phyloP scores from a whole-genome alignment of 192 early-diverging fungal genomes.

The Geranomyces variabilis region DNA sequence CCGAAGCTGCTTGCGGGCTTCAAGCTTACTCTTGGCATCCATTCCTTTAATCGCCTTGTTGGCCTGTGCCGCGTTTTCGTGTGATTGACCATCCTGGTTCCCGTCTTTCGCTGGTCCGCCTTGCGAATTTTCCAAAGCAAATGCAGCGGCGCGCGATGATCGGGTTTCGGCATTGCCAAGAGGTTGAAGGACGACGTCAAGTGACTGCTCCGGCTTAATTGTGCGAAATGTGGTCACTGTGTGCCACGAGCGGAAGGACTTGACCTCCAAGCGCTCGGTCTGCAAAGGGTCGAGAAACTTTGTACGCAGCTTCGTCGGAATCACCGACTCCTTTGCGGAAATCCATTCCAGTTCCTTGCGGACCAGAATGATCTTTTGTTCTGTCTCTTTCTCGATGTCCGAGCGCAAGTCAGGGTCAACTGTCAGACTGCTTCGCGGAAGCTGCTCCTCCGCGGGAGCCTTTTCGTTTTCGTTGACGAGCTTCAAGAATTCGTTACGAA shows the following conservation, averaged over 20 bases:
- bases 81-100: not conserved
- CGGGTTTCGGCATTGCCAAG: slow-evolving; percentile 23
- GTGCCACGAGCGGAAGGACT: slow-evolving; percentile 40
- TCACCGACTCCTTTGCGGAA: slow-evolving; percentile 57
- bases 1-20: slow-evolving; percentile 58
- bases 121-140: slow-evolving; percentile 1
- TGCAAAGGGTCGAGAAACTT: slow-evolving; percentile 58
- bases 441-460: not conserved
- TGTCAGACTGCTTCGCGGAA: slow-evolving; percentile 32
- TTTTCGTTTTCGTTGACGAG: slow-evolving; percentile 53
- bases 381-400: slow-evolving; percentile 50
- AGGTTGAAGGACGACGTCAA: slow-evolving; percentile 39
- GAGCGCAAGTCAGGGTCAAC: slow-evolving; percentile 54
- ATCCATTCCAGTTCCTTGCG: slow-evolving; percentile 62
- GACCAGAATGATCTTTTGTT: slow-evolving; percentile 47
- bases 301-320: slow-evolving; percentile 57
- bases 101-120: not conserved
- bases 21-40: slow-evolving; percentile 56
- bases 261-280: slow-evolving; percentile 51
- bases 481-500: slow-evolving; percentile 56
- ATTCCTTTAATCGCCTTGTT: slow-evolving; percentile 5
- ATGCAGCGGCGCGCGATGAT: not conserved
- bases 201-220: slow-evolving; percentile 41
- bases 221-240: slow-evolving; percentile 60
- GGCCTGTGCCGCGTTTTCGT: not conserved